These are phyloP conservation scores for Pyrus hybrid DNA, from an alignment of 331 rosid genomes.

Conservation along the genomic window DNA sequence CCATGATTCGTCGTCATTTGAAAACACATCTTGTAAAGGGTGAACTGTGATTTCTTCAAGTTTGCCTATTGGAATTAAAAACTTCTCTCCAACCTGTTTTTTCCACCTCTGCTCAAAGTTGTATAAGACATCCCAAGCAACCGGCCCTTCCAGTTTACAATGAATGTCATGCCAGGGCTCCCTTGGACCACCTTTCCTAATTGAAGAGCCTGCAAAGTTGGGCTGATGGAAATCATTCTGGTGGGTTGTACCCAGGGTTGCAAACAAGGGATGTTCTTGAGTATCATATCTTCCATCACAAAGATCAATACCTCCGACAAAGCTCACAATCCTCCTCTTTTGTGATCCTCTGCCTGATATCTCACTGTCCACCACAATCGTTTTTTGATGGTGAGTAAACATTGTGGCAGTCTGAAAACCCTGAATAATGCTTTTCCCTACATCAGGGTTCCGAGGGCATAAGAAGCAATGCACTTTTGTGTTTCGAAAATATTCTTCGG, in stretches of 20 bases:
- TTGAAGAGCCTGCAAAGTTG: conserved; percentile 52
- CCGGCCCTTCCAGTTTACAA: conserved; percentile 71
- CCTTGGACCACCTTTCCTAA: conserved; percentile 80
- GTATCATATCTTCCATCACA: conserved; percentile 88
- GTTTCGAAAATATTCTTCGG: conserved; percentile 38
- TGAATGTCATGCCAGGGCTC: conserved; percentile 98
- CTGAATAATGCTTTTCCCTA: conserved; percentile 25
- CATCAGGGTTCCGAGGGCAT: conserved; percentile 70
- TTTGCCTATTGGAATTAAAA: conserved; percentile 15
- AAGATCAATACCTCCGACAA: conserved; percentile 78
- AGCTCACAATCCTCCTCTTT: conserved; percentile 44
- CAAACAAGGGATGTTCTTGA: conserved; percentile 51
- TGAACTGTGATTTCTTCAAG: conserved; percentile 24
- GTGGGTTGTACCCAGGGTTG: conserved; percentile 43
- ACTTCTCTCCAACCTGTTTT: conserved; percentile 42
- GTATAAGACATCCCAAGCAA: conserved; percentile 88
- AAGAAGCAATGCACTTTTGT: conserved; percentile 51
- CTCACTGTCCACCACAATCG: conserved; percentile 46
- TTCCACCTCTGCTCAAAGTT: conserved; percentile 94
- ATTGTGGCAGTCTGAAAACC: conserved; percentile 31
- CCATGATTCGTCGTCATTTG: conserved; percentile 46
- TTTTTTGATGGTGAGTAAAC: conserved; percentile 90
- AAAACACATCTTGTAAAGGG: conserved; percentile 20
- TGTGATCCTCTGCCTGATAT: conserved; percentile 1
- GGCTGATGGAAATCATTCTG: conserved; percentile 72